Conservation (phyloP, 2,329 filamentous ascomycete species). For the Teratosphaeria destructans region DNA sequence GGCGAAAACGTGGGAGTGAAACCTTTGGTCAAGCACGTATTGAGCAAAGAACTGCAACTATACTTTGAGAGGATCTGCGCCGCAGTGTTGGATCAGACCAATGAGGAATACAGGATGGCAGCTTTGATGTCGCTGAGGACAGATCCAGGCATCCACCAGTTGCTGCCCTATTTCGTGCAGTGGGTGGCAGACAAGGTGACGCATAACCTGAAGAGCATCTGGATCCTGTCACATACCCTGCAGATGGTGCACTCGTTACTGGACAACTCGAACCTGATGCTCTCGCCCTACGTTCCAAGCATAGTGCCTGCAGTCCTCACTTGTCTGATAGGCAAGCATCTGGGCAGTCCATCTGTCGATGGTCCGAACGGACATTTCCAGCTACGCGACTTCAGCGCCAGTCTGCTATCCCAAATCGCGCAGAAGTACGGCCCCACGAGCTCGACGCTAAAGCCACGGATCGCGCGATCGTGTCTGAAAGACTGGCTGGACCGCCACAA, state of each 20-base stretch:
- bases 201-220: conserved; percentile 81
- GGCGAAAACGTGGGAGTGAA: conserved; percentile 76
- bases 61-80: conserved; percentile 94
- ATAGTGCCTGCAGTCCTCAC: conserved; percentile 83
- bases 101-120: conserved; percentile 76
- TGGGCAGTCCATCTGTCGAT: conserved; percentile 48
- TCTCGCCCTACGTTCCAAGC: conserved; percentile 56
- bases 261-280: conserved; percentile 69
- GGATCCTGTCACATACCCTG: conserved; percentile 86
- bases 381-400: conserved; percentile 74
- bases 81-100: conserved; percentile 77
- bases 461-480: conserved; percentile 88
- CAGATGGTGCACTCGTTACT: conserved; percentile 76
- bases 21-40: conserved; percentile 86
- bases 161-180: conserved; percentile 92
- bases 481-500: conserved; percentile 80
- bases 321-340: conserved; percentile 73
- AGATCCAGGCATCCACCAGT: conserved; percentile 87
- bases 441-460: conserved; percentile 71
- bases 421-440: conserved; percentile 73
- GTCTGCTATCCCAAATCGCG: conserved; percentile 68
- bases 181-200: conserved; percentile 95
- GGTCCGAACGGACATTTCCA: conserved; percentile 56
- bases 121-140: conserved; percentile 76
- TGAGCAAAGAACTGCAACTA: conserved; percentile 89